Evolutionary conservation across 2,329 filamentous ascomycete genomes (phyloP), one percentile per base, ranked within the genome.

Genomic region (Ceratocystis alfenasii): DNA sequence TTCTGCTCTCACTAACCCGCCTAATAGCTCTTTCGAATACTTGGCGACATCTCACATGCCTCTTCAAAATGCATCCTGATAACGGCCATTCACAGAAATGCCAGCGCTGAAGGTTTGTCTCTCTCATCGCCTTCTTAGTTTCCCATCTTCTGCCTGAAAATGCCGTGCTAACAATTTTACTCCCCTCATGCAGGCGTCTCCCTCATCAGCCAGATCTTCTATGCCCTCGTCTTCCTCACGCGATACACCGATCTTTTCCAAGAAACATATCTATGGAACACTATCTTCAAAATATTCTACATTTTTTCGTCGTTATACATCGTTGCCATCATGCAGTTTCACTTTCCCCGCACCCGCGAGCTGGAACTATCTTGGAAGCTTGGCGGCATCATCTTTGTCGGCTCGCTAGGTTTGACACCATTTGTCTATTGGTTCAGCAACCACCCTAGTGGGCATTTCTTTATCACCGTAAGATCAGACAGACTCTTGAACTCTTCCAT

Each of bases 291-390:
- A 80, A 81, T 94, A 68, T 90, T 95, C 76, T 97, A 96, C 76
- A 88, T 95, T 68, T 72, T 83, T 2, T 89, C 88, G 3, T 93
- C 89, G 1, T 81, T 92, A 69, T 96, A 96, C 75, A 94, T 92
- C 71, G 83, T 96, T 69, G 87, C 83, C 66, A 76, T 95, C 69
- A 96, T 97, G 91, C 87, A 90, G 75, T 87, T 86, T 76, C 79
- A 91, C 25, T 96, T 85, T 74, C 88, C 92, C 10, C 84, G 93
- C 44, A 95, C 92, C n/a, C 80, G 92, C 53, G 93, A 97, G 76
- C 82, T 86, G 64, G 93, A 97, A 78, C 84, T 90, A 71, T 89
- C 91, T n/a, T 96, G 93, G 92, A 95, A 92, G 76, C 79, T 96
- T 69, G 90, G 89, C 53, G 84, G 84, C 30, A 83, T 83, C 69